These are phyloP conservation scores for Chaetothyriales sp. DNA, from an alignment of 2,329 filamentous ascomycete species.

Conservation along the genomic window DNA sequence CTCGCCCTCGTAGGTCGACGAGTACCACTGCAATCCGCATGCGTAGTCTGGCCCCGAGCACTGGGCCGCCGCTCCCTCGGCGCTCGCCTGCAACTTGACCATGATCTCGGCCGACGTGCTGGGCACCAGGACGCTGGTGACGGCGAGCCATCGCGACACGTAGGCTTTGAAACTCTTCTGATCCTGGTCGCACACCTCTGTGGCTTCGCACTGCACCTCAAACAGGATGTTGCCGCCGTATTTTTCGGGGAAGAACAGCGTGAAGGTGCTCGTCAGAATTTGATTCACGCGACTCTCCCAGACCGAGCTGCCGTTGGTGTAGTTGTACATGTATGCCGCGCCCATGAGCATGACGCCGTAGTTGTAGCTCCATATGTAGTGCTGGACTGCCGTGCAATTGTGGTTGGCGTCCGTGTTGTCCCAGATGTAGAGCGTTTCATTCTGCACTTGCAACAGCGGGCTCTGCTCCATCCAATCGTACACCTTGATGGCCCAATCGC, in stretches of 20 bases:
- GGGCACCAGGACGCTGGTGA: constrained; percentile 44
- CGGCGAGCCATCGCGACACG: constrained; percentile 45
- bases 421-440: constrained; percentile 37
- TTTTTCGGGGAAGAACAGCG: constrained; percentile 38
- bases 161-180: constrained; percentile 54
- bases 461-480: constrained; percentile 41
- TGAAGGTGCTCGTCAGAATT: constrained; percentile 40
- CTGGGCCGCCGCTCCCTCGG: constrained; percentile 39
- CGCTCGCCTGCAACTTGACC: constrained; percentile 39
- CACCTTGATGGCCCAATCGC: constrained; percentile 55
- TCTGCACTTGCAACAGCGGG: constrained; percentile 26
- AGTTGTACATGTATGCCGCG: constrained; percentile 44
- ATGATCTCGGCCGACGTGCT: constrained; percentile 39
- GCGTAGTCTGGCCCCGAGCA: constrained; percentile 37
- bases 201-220: constrained; percentile 45
- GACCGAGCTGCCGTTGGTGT: constrained; percentile 25
- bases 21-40: constrained; percentile 31
- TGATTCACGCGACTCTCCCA: constrained; percentile 42
- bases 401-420: constrained; percentile 40
- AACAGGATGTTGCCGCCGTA: constrained; percentile 40
- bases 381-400: constrained; percentile 34
- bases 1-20: constrained; percentile 24
- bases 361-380: constrained; percentile 45
- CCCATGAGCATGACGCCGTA: constrained; percentile 42
- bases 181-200: constrained; percentile 44